Evolutionary conservation across 2,329 filamentous ascomycete species (phyloP).

Genomic region (Colletotrichum cuscutae): DNA sequence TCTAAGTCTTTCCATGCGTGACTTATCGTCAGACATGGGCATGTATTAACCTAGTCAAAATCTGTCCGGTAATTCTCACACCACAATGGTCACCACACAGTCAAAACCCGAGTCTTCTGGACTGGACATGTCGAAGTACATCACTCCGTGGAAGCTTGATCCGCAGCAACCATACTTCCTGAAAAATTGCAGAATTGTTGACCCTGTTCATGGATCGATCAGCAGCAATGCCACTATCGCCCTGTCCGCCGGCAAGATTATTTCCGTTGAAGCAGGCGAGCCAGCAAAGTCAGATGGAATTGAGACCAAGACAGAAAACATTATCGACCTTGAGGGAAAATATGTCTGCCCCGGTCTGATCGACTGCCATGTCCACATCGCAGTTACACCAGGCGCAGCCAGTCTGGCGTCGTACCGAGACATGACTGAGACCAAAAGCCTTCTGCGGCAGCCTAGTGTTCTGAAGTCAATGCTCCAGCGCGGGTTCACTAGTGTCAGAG

Average conservation of each 20-base stretch:
- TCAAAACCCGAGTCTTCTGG: background rate
- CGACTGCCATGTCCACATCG: conserved; percentile 46
- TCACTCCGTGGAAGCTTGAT: conserved; percentile 47
- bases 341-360: conserved; percentile 47
- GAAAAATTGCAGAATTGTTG: conserved; percentile 54
- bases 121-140: conserved; percentile 30
- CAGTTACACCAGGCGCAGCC: conserved; percentile 40
- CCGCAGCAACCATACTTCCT: conserved; percentile 46
- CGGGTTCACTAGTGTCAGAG: conserved; percentile 69
- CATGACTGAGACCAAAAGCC: conserved; percentile 47
- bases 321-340: conserved; percentile 40
- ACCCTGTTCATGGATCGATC: conserved; percentile 48
- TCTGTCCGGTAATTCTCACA: background rate
- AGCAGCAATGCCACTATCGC: conserved; percentile 42
- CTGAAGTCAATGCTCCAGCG: conserved; percentile 59
- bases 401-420: conserved; percentile 32
- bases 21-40: background rate
- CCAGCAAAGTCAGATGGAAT: background rate
- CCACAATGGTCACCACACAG: background rate
- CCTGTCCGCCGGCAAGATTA: conserved; percentile 47
- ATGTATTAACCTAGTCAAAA: background rate
- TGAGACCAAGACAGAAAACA: background rate
- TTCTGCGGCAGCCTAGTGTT: conserved; percentile 56
- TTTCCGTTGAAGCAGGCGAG: background rate
- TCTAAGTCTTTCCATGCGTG: background rate